Base-by-base conservation (phyloP, 441 rosid genomes). In the Gossypium schwendimanii region DNA sequence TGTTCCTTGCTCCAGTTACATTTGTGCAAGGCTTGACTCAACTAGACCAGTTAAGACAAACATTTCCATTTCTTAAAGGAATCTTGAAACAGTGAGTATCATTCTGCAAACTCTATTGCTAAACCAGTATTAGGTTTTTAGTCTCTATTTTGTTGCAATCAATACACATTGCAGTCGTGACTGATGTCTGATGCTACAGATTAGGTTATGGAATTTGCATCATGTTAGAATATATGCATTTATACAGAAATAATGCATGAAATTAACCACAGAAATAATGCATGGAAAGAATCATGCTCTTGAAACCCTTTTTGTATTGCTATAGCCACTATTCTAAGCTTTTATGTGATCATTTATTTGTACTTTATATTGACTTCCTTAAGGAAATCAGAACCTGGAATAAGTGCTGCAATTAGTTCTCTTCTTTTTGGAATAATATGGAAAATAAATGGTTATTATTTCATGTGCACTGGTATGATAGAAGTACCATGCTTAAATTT, bases 11-110 rank as follows among this genome's bases (percentile, higher is more conserved):
- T 65, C 98, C 97, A 20, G 97, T 95, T 79, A 60, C 97, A 66
- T 75, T 85, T 78, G 86, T 93, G 54, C 99, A 95, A 86, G 88
- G 92, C 78, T 76, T 95, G 80, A 86, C 96, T 63, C 97, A 93
- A 78, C 90, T 95, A 28, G 82, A 81, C 21, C 81, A 79, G 62
- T 80, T 88, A 65, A 81, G 92, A n/a, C 79, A 76, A 59, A 73
- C 81, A 57, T 83, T 95, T 66, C 98, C 98, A 63, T 88, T 89
- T 79, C 80, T 95, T 63, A 83, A 77, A 78, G 89, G 81, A 63
- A 66, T 88, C 70, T 69, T 95, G 77, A 79, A 83, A 41, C 41
- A 76, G 99, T 94, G 79, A 87, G 98, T 81, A 47, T 64, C 74
- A 33, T 6, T 41, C 28, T 66, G n/a, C 59, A 21, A 18, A 36